Conservation (phyloP, 2,329 filamentous ascomycete genomes). For the Aspergillus sp. region DNA sequence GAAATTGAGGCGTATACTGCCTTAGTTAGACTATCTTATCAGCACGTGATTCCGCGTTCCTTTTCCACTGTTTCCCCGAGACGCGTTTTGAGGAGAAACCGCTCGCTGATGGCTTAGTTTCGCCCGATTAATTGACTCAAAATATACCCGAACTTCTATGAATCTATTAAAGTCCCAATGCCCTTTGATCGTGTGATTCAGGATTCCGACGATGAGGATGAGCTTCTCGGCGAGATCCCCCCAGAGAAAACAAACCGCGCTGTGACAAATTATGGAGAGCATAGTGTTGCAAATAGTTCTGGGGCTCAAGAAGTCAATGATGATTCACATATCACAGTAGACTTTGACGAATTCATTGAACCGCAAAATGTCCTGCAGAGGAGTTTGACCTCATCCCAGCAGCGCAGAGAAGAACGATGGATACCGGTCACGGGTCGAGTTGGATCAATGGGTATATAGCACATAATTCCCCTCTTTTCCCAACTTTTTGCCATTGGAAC, state of each 20-base stretch:
- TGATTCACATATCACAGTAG: constrained; percentile 27
- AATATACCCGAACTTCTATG: neutral
- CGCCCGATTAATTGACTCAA: neutral
- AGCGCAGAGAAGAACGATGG: constrained; percentile 36
- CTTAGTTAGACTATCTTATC: constrained; percentile 22
- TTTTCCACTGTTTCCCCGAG: neutral
- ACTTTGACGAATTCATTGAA: constrained; percentile 41
- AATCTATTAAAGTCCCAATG: constrained; percentile 26
- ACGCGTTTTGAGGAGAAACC: constrained; percentile 3
- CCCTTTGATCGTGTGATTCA: constrained; percentile 40
- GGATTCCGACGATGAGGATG: constrained; percentile 46
- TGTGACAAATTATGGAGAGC: neutral
- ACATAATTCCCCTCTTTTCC: neutral
- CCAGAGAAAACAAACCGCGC: constrained; percentile 20
- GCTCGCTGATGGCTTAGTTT: neutral
- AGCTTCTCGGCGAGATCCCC: constrained; percentile 30
- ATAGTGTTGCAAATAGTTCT: neutral
- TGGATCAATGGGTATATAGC: constrained; percentile 33
- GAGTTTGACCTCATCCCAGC: constrained; percentile 30
- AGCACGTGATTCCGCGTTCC: constrained; percentile 31
- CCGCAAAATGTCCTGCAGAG: constrained; percentile 25
- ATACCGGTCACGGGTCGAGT: constrained; percentile 29
- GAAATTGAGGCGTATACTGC: neutral
- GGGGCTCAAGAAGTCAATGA: constrained; percentile 8
- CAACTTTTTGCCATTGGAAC: too few species aligned